Conservation (phyloP, 1,284 basidiomycete genomes). For the Butyriboletus appendiculatus region DNA sequence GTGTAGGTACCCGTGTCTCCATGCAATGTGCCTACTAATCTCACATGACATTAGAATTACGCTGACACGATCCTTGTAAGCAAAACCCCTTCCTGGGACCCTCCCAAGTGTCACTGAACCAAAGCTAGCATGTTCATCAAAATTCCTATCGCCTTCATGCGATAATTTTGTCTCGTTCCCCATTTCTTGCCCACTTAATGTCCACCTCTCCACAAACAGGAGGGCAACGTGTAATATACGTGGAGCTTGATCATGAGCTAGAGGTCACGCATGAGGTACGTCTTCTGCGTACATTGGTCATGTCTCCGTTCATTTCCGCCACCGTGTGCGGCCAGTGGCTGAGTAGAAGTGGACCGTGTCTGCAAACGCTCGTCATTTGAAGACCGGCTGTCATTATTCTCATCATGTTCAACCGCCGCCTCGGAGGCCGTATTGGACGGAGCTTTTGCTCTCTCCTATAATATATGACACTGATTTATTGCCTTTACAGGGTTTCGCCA, state of each 20-base stretch:
- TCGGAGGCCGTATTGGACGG: slow-evolving; percentile 25
- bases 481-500: slow-evolving; percentile 62
- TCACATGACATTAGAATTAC: slow-evolving; percentile 58
- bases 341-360: slow-evolving; percentile 23
- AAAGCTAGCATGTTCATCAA: slow-evolving; percentile 69
- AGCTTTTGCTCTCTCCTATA: slow-evolving; percentile 1
- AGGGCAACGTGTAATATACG: slow-evolving; percentile 67
- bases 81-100: slow-evolving; percentile 11
- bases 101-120: slow-evolving; percentile 17
- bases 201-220: slow-evolving; percentile 65
- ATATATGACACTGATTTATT: slow-evolving; percentile 21
- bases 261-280: slow-evolving; percentile 82
- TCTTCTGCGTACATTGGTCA: slow-evolving; percentile 21
- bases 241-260: slow-evolving; percentile 74
- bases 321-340: slow-evolving; percentile 26
- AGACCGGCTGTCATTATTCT: slow-evolving; percentile 15
- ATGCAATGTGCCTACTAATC: slow-evolving; percentile 6
- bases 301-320: slow-evolving; percentile 28
- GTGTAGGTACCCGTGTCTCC: slow-evolving; percentile 50
- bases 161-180: slow-evolving; percentile 83
- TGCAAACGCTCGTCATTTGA: slow-evolving; percentile 22
- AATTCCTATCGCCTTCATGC: slow-evolving; percentile 74
- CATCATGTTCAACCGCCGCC: slow-evolving; percentile 14
- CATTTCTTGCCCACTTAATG: slow-evolving; percentile 84
- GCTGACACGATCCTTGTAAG: slow-evolving; percentile 77